These are phyloP conservation scores for Trichoderma lentiforme DNA, from an alignment of 2,329 filamentous ascomycete species.

Conservation along the genomic window DNA sequence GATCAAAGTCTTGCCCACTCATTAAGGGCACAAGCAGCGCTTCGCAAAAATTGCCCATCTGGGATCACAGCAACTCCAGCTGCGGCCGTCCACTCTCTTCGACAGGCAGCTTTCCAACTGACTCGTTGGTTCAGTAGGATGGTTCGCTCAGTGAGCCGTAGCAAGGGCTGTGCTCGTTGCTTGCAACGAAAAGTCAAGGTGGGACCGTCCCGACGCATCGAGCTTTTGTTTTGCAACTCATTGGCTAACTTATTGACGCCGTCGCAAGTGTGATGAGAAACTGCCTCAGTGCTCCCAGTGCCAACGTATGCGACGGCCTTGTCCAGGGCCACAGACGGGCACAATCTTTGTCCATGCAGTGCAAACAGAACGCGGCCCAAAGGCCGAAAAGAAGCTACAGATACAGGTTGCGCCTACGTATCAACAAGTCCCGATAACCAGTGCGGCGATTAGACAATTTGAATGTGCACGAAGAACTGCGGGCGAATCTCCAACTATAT, in stretches of 20 bases:
- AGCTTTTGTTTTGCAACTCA: not conserved
- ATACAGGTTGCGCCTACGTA: not conserved
- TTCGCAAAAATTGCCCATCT: not conserved
- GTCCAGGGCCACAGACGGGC: not conserved
- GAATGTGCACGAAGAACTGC: not conserved
- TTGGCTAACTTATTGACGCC: not conserved
- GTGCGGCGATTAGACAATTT: not conserved
- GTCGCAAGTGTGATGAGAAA: not conserved
- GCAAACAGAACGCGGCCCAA: not conserved
- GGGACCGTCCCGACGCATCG: not conserved
- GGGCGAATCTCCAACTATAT: not conserved
- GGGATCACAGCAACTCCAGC: not conserved
- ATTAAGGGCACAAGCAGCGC: not conserved
- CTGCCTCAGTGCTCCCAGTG: slow-evolving; percentile 10
- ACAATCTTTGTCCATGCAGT: not conserved
- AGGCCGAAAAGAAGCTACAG: not conserved
- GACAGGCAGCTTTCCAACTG: not conserved
- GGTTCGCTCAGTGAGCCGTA: slow-evolving; percentile 6
- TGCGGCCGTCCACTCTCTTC: not conserved
- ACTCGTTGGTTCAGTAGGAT: not conserved
- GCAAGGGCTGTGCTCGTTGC: slow-evolving; percentile 8
- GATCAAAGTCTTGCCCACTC: not conserved
- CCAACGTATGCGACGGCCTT: not conserved
- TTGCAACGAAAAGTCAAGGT: slow-evolving; percentile 15
- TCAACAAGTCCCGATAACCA: not conserved